A percentile compares a stretch with the other conserved stretches of the same genome.
These are phyloP conservation scores for Kluyveromyces aestuarii DNA, from an alignment of 805 yeast species.

Conservation along the genomic window DNA sequence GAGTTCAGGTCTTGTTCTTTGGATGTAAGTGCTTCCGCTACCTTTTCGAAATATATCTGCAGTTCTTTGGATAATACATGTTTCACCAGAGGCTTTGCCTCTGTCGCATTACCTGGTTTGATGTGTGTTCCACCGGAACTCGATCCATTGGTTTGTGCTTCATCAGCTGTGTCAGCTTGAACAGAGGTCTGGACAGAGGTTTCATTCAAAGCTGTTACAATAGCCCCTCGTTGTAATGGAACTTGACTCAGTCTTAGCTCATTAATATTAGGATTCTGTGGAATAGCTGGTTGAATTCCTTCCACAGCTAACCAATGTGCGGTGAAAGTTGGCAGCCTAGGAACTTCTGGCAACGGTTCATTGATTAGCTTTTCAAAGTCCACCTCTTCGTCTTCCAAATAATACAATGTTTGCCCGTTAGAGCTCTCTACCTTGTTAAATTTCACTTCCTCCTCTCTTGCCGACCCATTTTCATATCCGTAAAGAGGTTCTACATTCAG, in stretches of 20 bases:
- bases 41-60: conserved; percentile 87
- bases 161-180: conserved; percentile 8
- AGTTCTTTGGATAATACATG: conserved; percentile 92
- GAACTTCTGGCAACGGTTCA: conserved; percentile 91
- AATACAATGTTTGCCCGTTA: conserved; percentile 88
- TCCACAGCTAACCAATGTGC: conserved; percentile 98
- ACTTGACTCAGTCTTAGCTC: conserved; percentile 67
- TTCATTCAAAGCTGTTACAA: conserved; percentile 51
- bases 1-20: conserved; percentile 37
- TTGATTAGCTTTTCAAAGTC: conserved; percentile 91
- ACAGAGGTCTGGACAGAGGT: conserved; percentile 32
- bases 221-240: conserved; percentile 77
- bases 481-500: conserved; percentile 91
- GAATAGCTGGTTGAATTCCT: conserved; percentile 96
- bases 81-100: conserved; percentile 83
- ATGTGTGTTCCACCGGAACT: conserved; percentile 26
- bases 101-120: conserved; percentile 39
- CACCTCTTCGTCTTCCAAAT: conserved; percentile 84
- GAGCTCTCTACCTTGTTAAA: conserved; percentile 84
- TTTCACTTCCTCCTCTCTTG: conserved; percentile 47
- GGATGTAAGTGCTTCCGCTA: conserved; percentile 65
- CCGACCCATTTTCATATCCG: conserved; percentile 54
- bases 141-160: conserved; percentile 12
- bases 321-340: conserved; percentile 83
- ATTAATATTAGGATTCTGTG: conserved; percentile 79